Conservation (phyloP, 2,329 filamentous ascomycete species). For the Penicillium glabrum region DNA sequence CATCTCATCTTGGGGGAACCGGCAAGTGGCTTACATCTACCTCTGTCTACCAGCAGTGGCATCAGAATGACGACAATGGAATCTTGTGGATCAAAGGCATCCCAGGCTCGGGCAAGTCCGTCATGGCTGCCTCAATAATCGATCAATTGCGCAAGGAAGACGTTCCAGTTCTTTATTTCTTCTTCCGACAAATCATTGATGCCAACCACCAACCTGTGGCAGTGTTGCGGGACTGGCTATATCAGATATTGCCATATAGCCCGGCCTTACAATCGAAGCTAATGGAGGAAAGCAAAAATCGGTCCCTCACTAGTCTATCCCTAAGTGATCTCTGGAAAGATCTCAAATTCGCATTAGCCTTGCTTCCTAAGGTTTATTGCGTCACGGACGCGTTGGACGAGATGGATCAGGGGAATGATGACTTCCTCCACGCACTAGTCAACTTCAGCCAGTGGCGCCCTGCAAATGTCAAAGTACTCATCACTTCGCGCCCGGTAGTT, state of each 20-base stretch:
- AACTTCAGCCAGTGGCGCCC: constrained; percentile 34
- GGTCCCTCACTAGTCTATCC: background rate
- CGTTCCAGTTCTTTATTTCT: constrained; percentile 15
- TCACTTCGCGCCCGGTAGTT: constrained; percentile 46
- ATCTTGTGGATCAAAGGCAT: constrained; percentile 25
- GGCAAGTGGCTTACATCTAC: constrained; percentile 18
- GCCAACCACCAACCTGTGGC: constrained; percentile 14
- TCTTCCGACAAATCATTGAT: constrained; percentile 22
- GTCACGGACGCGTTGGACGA: constrained; percentile 51
- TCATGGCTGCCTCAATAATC: constrained; percentile 20
- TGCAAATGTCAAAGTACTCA: constrained; percentile 40
- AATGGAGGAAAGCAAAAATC: background rate
- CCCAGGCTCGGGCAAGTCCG: constrained; percentile 25
- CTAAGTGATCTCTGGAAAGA: constrained; percentile 2
- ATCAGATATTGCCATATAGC: constrained; percentile 10
- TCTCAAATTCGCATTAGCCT: background rate
- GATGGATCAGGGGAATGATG: constrained; percentile 42
- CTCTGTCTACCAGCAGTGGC: constrained; percentile 11
- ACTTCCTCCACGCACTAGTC: constrained; percentile 31
- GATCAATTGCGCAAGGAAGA: constrained; percentile 2
- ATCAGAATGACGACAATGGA: background rate
- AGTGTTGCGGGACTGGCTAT: constrained; percentile 12
- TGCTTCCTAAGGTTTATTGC: constrained; percentile 31
- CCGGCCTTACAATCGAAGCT: background rate
- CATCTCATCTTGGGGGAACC: constrained; percentile 5